These are phyloP conservation scores for Globisporangium cylindrosporum DNA, from an alignment of 352 stramenopile genomes.

Conservation along the genomic window DNA sequence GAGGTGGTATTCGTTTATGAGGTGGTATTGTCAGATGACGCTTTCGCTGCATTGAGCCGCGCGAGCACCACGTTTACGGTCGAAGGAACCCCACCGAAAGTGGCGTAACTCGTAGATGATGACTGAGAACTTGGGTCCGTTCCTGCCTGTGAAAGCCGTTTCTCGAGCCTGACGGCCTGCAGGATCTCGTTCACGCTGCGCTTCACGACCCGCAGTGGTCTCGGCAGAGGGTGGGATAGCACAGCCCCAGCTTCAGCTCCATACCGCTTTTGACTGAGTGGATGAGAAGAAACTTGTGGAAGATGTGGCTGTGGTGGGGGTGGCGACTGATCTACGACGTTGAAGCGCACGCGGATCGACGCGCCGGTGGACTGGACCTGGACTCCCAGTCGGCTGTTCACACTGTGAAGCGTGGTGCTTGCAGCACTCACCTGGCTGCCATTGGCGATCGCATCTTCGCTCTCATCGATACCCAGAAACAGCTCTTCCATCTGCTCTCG, in stretches of 20 bases:
- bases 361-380: slow-evolving; percentile 37
- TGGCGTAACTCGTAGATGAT: background rate
- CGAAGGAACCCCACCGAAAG: background rate
- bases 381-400: slow-evolving; percentile 29
- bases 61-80: slow-evolving; percentile 29
- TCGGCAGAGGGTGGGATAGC: slow-evolving; percentile 3
- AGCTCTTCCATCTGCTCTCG: slow-evolving; percentile 58
- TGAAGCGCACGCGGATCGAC: slow-evolving; percentile 43
- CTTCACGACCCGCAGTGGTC: slow-evolving; percentile 39
- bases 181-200: slow-evolving; percentile 75
- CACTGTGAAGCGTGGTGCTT: slow-evolving; percentile 12
- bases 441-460: background rate
- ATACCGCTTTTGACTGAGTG: background rate
- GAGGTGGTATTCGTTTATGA: background rate
- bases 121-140: slow-evolving; percentile 7
- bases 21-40: background rate
- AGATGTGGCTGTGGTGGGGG: too few relatives aligned
- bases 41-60: slow-evolving; percentile 22
- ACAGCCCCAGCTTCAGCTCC: background rate
- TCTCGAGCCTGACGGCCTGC: slow-evolving; percentile 44
- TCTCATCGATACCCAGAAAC: slow-evolving; percentile 48
- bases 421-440: background rate
- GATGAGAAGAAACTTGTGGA: background rate
- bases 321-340: slow-evolving; percentile 22
- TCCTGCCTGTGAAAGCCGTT: slow-evolving; percentile 29